These are phyloP conservation scores for Nymphaea thermarum DNA, from an alignment of 164 flowering plant species.

Conservation along the genomic window DNA sequence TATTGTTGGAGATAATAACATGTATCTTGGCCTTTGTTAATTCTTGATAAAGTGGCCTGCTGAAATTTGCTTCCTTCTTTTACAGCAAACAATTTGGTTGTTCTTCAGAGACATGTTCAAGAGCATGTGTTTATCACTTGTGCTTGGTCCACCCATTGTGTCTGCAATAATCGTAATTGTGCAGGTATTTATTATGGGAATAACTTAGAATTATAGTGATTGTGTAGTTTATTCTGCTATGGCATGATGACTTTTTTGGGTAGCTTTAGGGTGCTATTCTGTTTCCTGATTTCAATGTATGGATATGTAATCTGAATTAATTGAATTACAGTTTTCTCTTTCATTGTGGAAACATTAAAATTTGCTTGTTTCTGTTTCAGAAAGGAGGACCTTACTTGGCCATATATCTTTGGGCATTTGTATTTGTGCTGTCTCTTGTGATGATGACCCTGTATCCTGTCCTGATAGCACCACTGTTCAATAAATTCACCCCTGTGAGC, in stretches of 20 bases:
- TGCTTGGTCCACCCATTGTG: constrained; percentile 87
- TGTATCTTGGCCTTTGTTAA: neutral
- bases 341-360: neutral
- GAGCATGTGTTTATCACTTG: constrained; percentile 44
- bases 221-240: neutral
- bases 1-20: too few species aligned
- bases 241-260: neutral
- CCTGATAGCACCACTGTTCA: constrained; percentile 94
- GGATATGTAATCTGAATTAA: neutral
- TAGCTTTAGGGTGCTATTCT: neutral
- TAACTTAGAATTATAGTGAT: neutral
- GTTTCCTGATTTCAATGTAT: too few species aligned
- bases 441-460: constrained; percentile 95
- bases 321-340: neutral
- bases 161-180: constrained; percentile 85
- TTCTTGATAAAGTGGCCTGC: neutral
- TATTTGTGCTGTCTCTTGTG: constrained; percentile 75
- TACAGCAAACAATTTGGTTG: constrained; percentile 91
- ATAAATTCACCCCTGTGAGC: constrained; percentile 96
- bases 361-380: constrained; percentile 30
- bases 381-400: constrained; percentile 98
- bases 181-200: constrained; percentile 41
- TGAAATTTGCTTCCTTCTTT: constrained; percentile 2
- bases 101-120: constrained; percentile 87
- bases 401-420: constrained; percentile 91